A percentile compares a stretch with the other conserved stretches of the same genome.
phyloP scores from a whole-genome alignment of 78 protist species.

The Diacronema lutheri region DNA sequence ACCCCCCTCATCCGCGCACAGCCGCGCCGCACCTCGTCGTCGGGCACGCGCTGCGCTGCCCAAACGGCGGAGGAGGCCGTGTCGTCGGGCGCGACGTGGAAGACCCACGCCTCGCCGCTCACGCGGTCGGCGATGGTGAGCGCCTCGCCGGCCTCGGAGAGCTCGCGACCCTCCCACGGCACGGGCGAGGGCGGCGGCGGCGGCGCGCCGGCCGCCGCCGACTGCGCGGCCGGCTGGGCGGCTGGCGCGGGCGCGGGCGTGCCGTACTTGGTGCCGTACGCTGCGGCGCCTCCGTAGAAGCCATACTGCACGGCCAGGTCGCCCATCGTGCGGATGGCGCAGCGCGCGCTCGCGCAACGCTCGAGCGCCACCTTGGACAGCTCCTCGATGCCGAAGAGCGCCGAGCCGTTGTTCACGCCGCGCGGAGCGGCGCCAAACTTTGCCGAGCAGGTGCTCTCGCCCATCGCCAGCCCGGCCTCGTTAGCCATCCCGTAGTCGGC shows the following conservation, averaged over 20 bases:
- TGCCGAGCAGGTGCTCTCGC: background rate
- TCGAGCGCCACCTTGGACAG: background rate
- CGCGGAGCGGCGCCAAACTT: background rate
- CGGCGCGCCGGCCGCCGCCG: too few species aligned
- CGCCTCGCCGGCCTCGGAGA: too few species aligned
- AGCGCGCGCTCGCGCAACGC: constrained; percentile 1
- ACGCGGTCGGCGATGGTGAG: too few species aligned
- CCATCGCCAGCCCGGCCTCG: background rate
- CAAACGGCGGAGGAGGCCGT: constrained; percentile 35
- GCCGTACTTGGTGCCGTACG: background rate
- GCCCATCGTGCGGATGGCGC: background rate
- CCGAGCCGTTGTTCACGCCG: background rate
- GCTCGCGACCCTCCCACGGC: too few species aligned
- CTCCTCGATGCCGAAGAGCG: background rate
- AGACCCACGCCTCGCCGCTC: too few species aligned
- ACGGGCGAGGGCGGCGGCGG: too few species aligned
- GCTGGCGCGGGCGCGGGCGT: background rate
- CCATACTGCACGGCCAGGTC: background rate
- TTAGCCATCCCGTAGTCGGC: background rate
- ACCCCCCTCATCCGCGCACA: too few species aligned
- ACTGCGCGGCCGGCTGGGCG: too few species aligned
- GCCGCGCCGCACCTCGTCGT: constrained; percentile 7
- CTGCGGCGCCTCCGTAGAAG: background rate
- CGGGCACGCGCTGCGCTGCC: constrained; percentile 65
- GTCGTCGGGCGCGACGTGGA: background rate